These are phyloP conservation scores for Mycena belliarum DNA, from an alignment of 768 basidiomycete species.

Conservation along the genomic window DNA sequence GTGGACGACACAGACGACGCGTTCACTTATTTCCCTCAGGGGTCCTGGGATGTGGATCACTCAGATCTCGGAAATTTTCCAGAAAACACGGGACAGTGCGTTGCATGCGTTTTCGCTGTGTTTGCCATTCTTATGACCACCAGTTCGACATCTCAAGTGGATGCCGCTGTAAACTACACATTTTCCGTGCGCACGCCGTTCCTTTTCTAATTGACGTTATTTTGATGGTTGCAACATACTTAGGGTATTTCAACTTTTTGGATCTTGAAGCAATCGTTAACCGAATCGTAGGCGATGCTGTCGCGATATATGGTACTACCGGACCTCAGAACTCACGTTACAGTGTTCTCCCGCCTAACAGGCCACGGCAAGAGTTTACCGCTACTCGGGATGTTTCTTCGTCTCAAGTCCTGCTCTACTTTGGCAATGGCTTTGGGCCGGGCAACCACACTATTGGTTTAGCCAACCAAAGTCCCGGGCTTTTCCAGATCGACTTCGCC, in stretches of 20 bases:
- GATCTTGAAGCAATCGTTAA: not conserved
- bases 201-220: not conserved
- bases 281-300: conserved; percentile 9
- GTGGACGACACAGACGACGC: conserved; percentile 2
- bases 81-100: conserved; percentile 11
- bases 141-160: conserved; percentile 5
- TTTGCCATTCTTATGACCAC: not conserved
- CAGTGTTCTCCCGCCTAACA: not conserved
- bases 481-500: conserved; percentile 35
- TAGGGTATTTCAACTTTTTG: conserved; percentile 7
- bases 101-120: not conserved
- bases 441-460: conserved; percentile 17
- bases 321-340: conserved; percentile 14
- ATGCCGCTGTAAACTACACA: conserved; percentile 19
- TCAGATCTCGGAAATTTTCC: not conserved
- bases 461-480: conserved; percentile 2
- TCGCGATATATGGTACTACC: conserved; percentile 15
- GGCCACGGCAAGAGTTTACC: not conserved
- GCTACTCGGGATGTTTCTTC: conserved; percentile 7
- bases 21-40: conserved; percentile 4
- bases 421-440: conserved; percentile 8
- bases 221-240: not conserved
- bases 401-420: conserved; percentile 15
- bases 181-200: conserved; percentile 12
- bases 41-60: conserved; percentile 6